Conservation (phyloP, 345 rosid species). For the Syzygium aqueum region DNA sequence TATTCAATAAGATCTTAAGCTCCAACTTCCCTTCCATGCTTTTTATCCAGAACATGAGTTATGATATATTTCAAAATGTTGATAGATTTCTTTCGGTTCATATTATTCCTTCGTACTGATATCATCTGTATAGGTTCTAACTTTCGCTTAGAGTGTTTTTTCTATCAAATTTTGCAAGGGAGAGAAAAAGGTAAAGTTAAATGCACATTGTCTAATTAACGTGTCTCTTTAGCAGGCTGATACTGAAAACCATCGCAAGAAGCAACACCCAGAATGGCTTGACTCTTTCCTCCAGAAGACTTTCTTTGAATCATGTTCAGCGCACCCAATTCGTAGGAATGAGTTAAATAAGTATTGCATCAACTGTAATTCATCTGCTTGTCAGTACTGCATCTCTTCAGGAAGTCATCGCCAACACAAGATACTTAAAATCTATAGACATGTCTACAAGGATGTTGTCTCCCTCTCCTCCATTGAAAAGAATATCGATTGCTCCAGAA, state of each 20-base stretch:
- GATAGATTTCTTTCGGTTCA: not conserved
- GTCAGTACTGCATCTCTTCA: constrained; percentile 33
- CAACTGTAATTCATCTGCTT: constrained; percentile 20
- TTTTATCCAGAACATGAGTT: not conserved
- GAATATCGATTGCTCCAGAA: constrained; percentile 24
- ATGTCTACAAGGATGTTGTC: constrained; percentile 36
- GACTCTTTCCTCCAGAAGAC: constrained; percentile 13
- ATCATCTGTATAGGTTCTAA: not conserved
- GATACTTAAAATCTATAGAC: constrained; percentile 35
- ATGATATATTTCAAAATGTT: not conserved
- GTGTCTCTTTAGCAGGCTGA: not conserved
- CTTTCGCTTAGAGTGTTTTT: not conserved
- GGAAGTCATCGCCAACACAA: constrained; percentile 24
- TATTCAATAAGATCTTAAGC: not conserved
- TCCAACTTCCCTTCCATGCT: not conserved
- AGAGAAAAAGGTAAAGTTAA: not conserved
- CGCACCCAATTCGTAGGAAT: constrained; percentile 26
- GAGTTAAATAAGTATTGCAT: constrained; percentile 35
- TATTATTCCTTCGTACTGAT: not conserved
- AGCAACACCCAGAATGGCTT: constrained; percentile 22
- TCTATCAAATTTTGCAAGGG: not conserved
- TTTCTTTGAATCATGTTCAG: constrained; percentile 21
- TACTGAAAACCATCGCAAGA: not conserved
- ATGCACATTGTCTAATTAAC: not conserved
- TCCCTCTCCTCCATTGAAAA: constrained; percentile 21